A percentile compares a stretch with the other conserved stretches of the same genome.
Evolutionary conservation across 1,284 basidiomycete species (phyloP).

Genomic region (Pisolithus thermaeus): DNA sequence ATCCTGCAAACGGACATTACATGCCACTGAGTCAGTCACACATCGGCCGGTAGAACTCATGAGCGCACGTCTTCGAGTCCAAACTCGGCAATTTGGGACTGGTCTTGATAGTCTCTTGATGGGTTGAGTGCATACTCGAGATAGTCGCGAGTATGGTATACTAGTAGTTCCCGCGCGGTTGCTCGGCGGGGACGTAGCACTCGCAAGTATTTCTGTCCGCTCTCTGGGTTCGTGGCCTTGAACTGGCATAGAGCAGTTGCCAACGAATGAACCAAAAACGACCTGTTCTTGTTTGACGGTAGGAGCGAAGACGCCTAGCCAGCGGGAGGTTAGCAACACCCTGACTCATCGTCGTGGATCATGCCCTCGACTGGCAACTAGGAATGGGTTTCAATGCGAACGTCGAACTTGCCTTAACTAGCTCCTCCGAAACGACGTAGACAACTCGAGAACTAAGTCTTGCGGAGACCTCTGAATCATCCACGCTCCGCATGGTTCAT

Average conservation of each 20-base stretch:
- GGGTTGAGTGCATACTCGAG: slow-evolving; percentile 47
- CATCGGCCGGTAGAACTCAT: neutral
- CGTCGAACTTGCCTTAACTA: slow-evolving; percentile 38
- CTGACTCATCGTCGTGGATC: neutral
- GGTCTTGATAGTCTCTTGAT: slow-evolving; percentile 15
- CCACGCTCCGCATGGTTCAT: neutral
- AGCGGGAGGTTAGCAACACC: slow-evolving; percentile 1
- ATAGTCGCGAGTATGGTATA: slow-evolving; percentile 55
- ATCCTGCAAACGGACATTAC: slow-evolving; percentile 46
- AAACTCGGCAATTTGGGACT: slow-evolving; percentile 33
- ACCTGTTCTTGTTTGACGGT: slow-evolving; percentile 81
- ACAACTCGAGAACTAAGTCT: slow-evolving; percentile 17
- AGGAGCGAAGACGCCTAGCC: slow-evolving; percentile 61
- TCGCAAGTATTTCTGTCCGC: slow-evolving; percentile 30
- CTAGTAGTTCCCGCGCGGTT: slow-evolving; percentile 43
- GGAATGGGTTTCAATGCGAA: neutral
- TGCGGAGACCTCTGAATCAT: neutral
- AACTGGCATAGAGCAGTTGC: slow-evolving; percentile 55
- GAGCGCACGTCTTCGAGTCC: slow-evolving; percentile 63
- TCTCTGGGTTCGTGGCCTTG: slow-evolving; percentile 19
- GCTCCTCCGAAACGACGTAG: slow-evolving; percentile 56
- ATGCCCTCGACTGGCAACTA: too few relatives aligned
- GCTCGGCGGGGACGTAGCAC: slow-evolving; percentile 51
- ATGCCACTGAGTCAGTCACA: neutral
- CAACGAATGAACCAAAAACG: slow-evolving; percentile 73